Conservation (phyloP, 345 rosid genomes). For the Noccaea caerulescens region DNA sequence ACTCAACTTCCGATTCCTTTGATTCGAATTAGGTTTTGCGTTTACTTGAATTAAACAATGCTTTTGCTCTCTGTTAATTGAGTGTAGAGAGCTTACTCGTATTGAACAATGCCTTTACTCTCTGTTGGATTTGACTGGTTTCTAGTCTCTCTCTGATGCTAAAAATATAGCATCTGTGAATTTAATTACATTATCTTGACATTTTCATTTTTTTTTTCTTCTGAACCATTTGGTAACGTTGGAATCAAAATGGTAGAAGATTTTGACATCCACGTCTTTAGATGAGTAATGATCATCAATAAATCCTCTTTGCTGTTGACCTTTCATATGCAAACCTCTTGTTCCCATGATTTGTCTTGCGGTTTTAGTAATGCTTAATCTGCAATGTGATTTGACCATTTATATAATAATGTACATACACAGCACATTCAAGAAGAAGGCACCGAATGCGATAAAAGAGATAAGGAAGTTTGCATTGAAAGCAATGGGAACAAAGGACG, state of each 20-base stretch:
- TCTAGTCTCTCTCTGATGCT: background rate
- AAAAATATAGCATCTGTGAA: background rate
- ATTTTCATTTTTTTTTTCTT: background rate
- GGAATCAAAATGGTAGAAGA: background rate
- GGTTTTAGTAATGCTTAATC: background rate
- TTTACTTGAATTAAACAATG: background rate
- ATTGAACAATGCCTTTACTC: background rate
- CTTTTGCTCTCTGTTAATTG: background rate
- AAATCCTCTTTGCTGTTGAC: background rate
- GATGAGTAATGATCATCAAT: background rate
- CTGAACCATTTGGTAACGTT: background rate
- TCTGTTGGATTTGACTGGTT: background rate
- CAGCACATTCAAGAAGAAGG: constrained; percentile 73
- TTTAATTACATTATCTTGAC: background rate
- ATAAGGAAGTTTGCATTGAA: constrained; percentile 62
- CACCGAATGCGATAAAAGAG: constrained; percentile 69
- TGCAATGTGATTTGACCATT: background rate
- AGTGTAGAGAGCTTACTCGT: background rate
- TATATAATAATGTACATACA: background rate
- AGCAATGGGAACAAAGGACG: constrained; percentile 68
- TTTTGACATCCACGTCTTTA: background rate
- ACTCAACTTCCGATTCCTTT: background rate
- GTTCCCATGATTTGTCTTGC: background rate
- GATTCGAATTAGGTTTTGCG: constrained; percentile 12
- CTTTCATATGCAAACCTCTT: background rate